Evolutionary conservation across 2,329 filamentous ascomycete species (phyloP).

Genomic region (Cercospora zeina): DNA sequence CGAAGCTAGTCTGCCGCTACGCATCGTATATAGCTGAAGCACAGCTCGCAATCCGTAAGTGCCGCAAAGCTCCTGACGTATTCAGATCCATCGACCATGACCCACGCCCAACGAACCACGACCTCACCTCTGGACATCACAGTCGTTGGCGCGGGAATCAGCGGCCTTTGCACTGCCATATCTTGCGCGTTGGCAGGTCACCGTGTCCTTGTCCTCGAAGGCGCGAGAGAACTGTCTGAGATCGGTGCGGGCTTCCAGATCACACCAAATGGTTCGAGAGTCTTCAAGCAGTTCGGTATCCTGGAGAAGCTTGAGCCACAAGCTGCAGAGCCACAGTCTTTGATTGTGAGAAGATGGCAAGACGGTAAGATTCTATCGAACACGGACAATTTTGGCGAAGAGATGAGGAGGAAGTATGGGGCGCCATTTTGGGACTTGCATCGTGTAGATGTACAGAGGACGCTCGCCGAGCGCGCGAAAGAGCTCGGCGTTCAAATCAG

Average conservation of each 20-base stretch:
- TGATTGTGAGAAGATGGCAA: constrained; percentile 57
- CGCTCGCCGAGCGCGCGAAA: constrained; percentile 54
- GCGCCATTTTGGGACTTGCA: constrained; percentile 63
- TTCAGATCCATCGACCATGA: constrained; percentile 2
- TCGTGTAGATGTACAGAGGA: constrained; percentile 61
- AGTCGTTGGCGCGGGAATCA: constrained; percentile 41
- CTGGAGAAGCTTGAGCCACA: constrained; percentile 45
- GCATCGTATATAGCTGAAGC: neutral
- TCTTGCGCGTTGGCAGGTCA: constrained; percentile 40
- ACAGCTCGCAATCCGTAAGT: neutral
- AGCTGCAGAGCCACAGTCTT: constrained; percentile 49
- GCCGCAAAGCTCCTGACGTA: neutral
- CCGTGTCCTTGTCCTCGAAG: constrained; percentile 39
- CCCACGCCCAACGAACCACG: constrained; percentile 25
- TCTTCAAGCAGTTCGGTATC: constrained; percentile 54
- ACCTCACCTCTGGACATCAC: constrained; percentile 34
- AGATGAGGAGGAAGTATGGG: constrained; percentile 56
- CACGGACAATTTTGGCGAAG: constrained; percentile 55
- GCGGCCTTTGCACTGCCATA: constrained; percentile 39
- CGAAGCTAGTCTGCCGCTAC: neutral
- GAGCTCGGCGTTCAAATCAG: constrained; percentile 56
- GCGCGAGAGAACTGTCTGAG: constrained; percentile 46
- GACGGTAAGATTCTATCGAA: constrained; percentile 51
- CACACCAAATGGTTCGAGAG: constrained; percentile 45
- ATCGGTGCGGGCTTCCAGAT: constrained; percentile 58